phyloP scores from a whole-genome alignment of 345 rosid genomes.

The Eucalyptus regnans region DNA sequence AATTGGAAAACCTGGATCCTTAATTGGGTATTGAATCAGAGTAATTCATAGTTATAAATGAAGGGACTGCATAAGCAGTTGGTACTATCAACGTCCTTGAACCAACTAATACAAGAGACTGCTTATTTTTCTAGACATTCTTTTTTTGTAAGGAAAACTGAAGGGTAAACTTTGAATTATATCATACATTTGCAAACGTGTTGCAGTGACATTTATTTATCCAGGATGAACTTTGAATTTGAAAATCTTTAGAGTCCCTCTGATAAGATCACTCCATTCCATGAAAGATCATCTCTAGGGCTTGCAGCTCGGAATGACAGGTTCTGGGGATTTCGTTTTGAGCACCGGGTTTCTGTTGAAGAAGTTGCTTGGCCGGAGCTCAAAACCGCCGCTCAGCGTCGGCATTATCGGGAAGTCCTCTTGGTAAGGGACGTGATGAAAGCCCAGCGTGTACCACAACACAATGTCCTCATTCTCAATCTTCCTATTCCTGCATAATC shows the following conservation, averaged over 20 bases:
- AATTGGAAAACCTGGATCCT: constrained; percentile 19
- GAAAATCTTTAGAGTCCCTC: not conserved
- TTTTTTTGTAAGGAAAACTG: not conserved
- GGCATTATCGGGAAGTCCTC: constrained; percentile 82
- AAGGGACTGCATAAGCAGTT: not conserved
- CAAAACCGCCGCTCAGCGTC: constrained; percentile 43
- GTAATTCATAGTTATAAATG: not conserved
- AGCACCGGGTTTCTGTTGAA: constrained; percentile 58
- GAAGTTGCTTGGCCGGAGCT: constrained; percentile 55
- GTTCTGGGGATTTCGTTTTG: constrained; percentile 10
- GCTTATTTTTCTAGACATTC: not conserved
- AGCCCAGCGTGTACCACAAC: constrained; percentile 61
- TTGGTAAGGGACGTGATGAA: constrained; percentile 69
- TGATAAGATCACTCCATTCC: not conserved
- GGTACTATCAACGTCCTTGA: not conserved
- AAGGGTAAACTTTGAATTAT: not conserved
- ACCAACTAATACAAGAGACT: not conserved
- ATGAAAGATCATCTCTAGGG: not conserved
- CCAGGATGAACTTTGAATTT: not conserved
- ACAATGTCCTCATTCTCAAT: constrained; percentile 54
- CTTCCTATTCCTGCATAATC: constrained; percentile 22
- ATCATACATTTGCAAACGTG: not conserved
- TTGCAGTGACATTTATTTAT: not conserved
- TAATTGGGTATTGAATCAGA: constrained; percentile 19
- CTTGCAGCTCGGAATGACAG: not conserved